Conservation (phyloP, 352 stramenopile species). For the Phytophthora idaei region DNA sequence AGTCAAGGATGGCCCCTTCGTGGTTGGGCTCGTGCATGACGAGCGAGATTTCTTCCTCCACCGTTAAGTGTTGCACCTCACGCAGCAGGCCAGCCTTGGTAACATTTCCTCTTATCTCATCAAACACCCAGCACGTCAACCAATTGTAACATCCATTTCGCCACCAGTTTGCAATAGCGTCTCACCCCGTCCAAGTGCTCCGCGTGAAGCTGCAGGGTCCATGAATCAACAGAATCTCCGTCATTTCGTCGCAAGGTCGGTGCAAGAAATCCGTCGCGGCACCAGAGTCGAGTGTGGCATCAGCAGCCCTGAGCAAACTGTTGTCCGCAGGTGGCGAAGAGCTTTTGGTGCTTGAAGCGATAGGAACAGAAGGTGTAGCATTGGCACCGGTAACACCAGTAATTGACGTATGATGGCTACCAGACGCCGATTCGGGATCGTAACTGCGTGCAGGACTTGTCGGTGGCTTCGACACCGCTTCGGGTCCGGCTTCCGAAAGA, state of each 20-base stretch:
- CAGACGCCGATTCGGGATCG: not conserved
- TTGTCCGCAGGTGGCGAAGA: constrained; percentile 1
- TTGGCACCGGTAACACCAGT: constrained; percentile 1
- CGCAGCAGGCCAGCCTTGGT: constrained; percentile 24
- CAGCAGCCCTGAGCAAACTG: constrained; percentile 12
- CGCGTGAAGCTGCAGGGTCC: constrained; percentile 29
- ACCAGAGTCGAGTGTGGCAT: not conserved
- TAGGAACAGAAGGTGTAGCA: not conserved
- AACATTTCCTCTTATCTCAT: constrained; percentile 6
- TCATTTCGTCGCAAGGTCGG: constrained; percentile 10
- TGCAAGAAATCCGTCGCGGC: constrained; percentile 5
- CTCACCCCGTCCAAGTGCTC: constrained; percentile 22
- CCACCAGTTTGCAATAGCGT: not conserved
- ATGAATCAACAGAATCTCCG: constrained; percentile 29
- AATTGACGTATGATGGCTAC: not conserved
- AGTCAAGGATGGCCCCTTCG: constrained; percentile 32
- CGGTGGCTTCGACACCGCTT: constrained; percentile 1
- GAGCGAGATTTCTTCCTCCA: constrained; percentile 22
- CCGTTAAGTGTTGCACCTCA: constrained; percentile 21
- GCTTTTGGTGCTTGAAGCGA: not conserved
- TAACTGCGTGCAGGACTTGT: not conserved
- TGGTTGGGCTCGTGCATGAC: constrained; percentile 31
- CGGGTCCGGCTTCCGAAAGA: constrained; percentile 1
- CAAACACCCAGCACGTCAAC: not conserved
- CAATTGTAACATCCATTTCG: not conserved